Percentiles rank a stretch among this genome's conserved stretches.
phyloP scores from a whole-genome alignment of 495 filamentous ascomycete species.

The Neohortaea acidophila region DNA sequence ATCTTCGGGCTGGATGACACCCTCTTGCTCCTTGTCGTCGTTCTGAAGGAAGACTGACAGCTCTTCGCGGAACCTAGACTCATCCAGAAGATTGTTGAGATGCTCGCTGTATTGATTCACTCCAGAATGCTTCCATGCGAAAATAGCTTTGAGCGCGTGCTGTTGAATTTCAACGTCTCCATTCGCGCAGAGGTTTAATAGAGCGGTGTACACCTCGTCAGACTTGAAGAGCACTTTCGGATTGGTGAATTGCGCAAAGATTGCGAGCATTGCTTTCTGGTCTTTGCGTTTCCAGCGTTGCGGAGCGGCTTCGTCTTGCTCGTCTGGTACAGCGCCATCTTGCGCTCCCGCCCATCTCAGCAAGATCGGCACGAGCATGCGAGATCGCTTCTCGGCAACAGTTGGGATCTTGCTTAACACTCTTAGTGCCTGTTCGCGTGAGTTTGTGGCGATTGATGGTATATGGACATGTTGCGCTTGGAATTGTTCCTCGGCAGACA shows the following conservation, averaged over 20 bases:
- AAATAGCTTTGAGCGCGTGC: constrained; percentile 63
- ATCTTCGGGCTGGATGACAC: constrained; percentile 58
- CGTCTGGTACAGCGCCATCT: constrained; percentile 21
- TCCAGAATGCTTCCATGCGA: constrained; percentile 69
- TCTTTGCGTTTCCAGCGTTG: constrained; percentile 47
- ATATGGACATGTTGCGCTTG: constrained; percentile 36
- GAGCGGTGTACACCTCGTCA: constrained; percentile 54
- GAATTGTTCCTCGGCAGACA: constrained; percentile 27
- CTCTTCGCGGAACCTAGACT: constrained; percentile 81
- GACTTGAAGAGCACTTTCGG: constrained; percentile 68
- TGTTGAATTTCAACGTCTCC: constrained; percentile 84
- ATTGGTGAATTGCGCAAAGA: constrained; percentile 78
- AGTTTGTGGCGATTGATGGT: constrained; percentile 15
- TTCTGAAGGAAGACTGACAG: constrained; percentile 68
- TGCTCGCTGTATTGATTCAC: constrained; percentile 73
- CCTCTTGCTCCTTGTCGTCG: constrained; percentile 51
- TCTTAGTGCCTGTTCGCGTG: constrained; percentile 58
- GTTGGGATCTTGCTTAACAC: constrained; percentile 57
- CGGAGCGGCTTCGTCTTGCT: constrained; percentile 26
- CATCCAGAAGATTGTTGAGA: constrained; percentile 76
- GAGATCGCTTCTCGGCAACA: constrained; percentile 72
- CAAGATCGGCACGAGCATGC: constrained; percentile 70
- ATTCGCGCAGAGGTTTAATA: constrained; percentile 61
- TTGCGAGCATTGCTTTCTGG: constrained; percentile 58
- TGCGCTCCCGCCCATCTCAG: constrained; percentile 48